Conservation (phyloP, 163 green algal species). For the Scenedesmus sp. region DNA sequence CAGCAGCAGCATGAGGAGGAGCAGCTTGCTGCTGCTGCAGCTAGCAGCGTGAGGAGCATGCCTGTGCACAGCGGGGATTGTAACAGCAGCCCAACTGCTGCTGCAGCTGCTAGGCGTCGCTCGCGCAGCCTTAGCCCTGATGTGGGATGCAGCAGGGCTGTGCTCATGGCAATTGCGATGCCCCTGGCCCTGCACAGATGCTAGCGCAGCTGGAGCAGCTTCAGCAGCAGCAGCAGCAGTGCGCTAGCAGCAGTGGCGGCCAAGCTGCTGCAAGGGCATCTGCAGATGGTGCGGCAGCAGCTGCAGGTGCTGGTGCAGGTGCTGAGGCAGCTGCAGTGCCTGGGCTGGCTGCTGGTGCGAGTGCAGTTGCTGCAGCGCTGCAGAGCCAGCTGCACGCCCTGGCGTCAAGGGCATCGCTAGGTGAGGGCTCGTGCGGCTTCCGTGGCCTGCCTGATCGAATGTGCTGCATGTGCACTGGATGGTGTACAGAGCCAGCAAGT, state of each 20-base stretch:
- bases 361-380: constrained; percentile 27
- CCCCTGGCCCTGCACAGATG: not conserved
- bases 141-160: not conserved
- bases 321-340: not conserved
- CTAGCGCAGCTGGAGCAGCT: constrained; percentile 7
- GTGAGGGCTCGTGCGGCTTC: not conserved
- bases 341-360: not conserved
- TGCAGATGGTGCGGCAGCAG: constrained; percentile 22
- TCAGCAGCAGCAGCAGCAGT: constrained; percentile 13
- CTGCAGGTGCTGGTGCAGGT: constrained; percentile 10
- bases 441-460: not conserved
- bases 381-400: constrained; percentile 22
- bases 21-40: not conserved
- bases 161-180: not conserved
- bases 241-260: not conserved
- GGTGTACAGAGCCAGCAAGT: not conserved
- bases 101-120: constrained; percentile 5
- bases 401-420: not conserved
- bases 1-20: not conserved
- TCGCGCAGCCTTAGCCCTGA: constrained; percentile 33
- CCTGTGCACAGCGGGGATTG: not conserved
- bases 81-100: constrained; percentile 5
- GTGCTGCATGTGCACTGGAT: not conserved
- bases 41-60: not conserved
- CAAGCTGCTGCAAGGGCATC: not conserved